phyloP scores from a whole-genome alignment of 148 eudicot species.

The Silene latifolia region DNA sequence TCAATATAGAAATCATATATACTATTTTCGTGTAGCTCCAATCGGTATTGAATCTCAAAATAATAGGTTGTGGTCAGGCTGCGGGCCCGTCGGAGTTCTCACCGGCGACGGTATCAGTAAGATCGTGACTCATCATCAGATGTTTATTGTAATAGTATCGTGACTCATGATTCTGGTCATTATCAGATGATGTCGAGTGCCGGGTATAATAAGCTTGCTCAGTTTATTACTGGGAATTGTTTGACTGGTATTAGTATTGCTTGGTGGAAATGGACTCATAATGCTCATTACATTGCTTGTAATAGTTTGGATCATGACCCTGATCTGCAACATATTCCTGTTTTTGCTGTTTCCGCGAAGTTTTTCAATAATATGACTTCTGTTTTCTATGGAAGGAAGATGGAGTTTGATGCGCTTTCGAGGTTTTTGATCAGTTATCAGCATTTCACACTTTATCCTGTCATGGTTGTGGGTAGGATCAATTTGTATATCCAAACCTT shows the following conservation, averaged over 20 bases:
- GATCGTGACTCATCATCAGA: slow-evolving; percentile 47
- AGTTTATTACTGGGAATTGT: slow-evolving; percentile 78
- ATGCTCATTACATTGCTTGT: slow-evolving; percentile 77
- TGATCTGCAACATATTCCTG: slow-evolving; percentile 82
- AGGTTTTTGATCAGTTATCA: slow-evolving; percentile 61
- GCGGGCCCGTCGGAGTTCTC: no score
- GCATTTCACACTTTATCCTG: slow-evolving; percentile 67
- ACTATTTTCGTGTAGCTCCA: no score
- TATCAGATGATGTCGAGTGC: slow-evolving; percentile 60
- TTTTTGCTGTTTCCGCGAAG: slow-evolving; percentile 62
- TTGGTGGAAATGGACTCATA: slow-evolving; percentile 99
- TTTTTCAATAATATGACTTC: slow-evolving; percentile 53
- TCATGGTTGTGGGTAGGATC: slow-evolving; percentile 67
- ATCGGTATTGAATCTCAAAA: no score
- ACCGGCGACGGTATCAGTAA: no score
- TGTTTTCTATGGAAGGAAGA: slow-evolving; percentile 55
- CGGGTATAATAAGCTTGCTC: slow-evolving; percentile 51
- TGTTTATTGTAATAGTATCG: no score
- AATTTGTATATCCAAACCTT: slow-evolving; percentile 74
- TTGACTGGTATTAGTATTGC: slow-evolving; percentile 93
- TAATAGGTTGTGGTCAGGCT: no score
- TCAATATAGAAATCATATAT: no score
- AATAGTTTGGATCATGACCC: slow-evolving; percentile 89
- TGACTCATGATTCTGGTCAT: slow-evolving; percentile 93
- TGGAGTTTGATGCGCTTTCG: slow-evolving; percentile 54